These are phyloP conservation scores for Sphaerostilbella broomeana DNA, from an alignment of 2,329 filamentous ascomycete genomes.

Conservation along the genomic window DNA sequence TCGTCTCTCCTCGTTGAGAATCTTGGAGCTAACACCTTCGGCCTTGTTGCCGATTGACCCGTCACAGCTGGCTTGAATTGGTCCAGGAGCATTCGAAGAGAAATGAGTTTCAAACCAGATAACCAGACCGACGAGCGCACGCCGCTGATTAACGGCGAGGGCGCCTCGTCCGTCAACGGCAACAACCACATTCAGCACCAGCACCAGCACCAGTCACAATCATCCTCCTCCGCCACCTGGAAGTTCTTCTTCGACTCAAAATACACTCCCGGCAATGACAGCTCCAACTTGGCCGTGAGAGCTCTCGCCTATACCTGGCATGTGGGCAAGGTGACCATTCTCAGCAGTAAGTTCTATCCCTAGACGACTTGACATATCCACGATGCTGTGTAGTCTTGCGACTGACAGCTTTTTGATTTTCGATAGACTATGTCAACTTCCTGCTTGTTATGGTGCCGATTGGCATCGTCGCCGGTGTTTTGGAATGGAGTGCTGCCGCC, in stretches of 20 bases:
- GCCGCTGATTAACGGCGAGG: slow-evolving; percentile 36
- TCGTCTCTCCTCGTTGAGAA: too few species aligned
- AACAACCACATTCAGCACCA: slow-evolving; percentile 17
- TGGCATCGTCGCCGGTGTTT: slow-evolving; percentile 59
- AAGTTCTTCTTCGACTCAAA: slow-evolving; percentile 44
- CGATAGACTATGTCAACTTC: slow-evolving; percentile 56
- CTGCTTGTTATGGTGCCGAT: slow-evolving; percentile 68
- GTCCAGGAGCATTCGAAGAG: slow-evolving; percentile 1
- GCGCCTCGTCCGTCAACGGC: slow-evolving; percentile 18
- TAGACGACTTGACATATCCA: too few species aligned
- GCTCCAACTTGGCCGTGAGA: slow-evolving; percentile 38
- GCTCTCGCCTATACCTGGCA: slow-evolving; percentile 47
- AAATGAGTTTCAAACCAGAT: slow-evolving; percentile 9
- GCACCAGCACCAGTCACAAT: slow-evolving; percentile 18
- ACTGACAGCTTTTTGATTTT: neutral
- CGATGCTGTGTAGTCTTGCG: too few species aligned
- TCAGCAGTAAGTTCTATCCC: slow-evolving; percentile 47
- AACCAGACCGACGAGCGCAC: slow-evolving; percentile 31
- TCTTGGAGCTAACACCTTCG: too few species aligned
- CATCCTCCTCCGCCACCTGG: slow-evolving; percentile 20
- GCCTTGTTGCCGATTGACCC: too few species aligned
- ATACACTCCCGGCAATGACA: slow-evolving; percentile 47
- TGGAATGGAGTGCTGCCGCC: slow-evolving; percentile 57
- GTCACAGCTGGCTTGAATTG: neutral
- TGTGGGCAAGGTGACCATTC: slow-evolving; percentile 48